Base-by-base conservation (phyloP, 2,329 filamentous ascomycete species). In the Aspergillus melleus region DNA sequence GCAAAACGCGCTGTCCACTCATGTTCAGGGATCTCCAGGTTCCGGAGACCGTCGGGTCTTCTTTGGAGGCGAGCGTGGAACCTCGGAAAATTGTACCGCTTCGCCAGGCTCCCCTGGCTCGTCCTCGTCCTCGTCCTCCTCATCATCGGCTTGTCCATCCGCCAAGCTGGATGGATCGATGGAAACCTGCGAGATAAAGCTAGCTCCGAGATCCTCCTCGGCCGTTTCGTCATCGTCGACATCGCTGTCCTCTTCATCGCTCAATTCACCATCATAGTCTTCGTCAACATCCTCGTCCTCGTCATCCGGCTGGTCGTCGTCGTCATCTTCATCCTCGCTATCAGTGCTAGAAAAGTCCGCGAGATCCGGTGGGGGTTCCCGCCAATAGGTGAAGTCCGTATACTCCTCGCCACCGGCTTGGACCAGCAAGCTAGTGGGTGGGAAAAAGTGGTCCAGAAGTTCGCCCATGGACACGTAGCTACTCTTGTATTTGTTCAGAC, bases 401-500 rank as follows among this genome's bases (percentile, higher is more conserved):
- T 91, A 99, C 59, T 96, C 90, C 74, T 98, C 95, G 12, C 93
- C 94, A 20, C 93, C 94, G 49, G 90, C 90, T 69, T 90, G 92
- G 19, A 97, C 88, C 30, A 99, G 83, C 26, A 93, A 88, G 64
- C 89, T 91, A 12, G 96, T 89, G 1, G 96, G 92, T 6, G 95
- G 95, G 76, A 99, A 99, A 80, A 96, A 98, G 76, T 99, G 95
- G 73, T 99, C 95, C 6, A 99, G 91, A 60, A 99, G 89, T 75
- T 99, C 96, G 61, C 91, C 89, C 88, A 99, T 99, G 70, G 91
- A 93, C 63, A 96, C 92, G 73, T 99, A 99, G 64, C 91, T 96
- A 70, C 96, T 94, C 79, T 95, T 96, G 74, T 98, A 90, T 74
- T 92, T 96, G 78, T 96, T 97, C 57, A 98, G 83, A 63, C 88